These are phyloP conservation scores for Trichosanthes truncata DNA, from an alignment of 306 rosid species.

Conservation along the genomic window DNA sequence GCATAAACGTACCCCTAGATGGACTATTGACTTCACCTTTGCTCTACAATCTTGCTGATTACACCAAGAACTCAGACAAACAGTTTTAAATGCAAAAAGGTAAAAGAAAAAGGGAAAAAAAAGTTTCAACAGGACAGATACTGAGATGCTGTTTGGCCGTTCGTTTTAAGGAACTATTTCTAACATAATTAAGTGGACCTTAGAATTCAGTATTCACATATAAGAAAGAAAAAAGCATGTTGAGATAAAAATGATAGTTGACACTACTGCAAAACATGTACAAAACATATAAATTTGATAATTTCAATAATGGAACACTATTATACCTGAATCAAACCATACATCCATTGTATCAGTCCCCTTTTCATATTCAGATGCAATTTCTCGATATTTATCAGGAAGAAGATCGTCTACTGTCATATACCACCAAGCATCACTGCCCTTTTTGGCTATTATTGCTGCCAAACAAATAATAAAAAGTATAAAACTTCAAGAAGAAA, in stretches of 20 bases:
- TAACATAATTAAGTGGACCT: background rate
- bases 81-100: background rate
- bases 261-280: background rate
- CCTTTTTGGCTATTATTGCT: constrained; percentile 86
- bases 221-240: background rate
- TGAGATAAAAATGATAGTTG: background rate
- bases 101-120: background rate
- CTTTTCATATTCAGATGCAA: constrained; percentile 86
- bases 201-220: background rate
- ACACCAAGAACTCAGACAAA: background rate
- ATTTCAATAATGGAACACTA: constrained; percentile 5
- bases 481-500: background rate
- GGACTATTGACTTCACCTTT: background rate
- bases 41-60: background rate
- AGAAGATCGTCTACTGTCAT: constrained; percentile 91
- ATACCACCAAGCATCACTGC: constrained; percentile 99
- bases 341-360: constrained; percentile 99
- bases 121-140: background rate
- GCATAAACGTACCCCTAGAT: background rate
- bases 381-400: constrained; percentile 60
- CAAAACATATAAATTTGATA: background rate
- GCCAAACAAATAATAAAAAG: constrained; percentile 25
- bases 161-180: background rate
- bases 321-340: constrained; percentile 97
- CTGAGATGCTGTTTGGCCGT: background rate